phyloP scores from a whole-genome alignment of 768 basidiomycete genomes.

The Hypholoma sublateritium region DNA sequence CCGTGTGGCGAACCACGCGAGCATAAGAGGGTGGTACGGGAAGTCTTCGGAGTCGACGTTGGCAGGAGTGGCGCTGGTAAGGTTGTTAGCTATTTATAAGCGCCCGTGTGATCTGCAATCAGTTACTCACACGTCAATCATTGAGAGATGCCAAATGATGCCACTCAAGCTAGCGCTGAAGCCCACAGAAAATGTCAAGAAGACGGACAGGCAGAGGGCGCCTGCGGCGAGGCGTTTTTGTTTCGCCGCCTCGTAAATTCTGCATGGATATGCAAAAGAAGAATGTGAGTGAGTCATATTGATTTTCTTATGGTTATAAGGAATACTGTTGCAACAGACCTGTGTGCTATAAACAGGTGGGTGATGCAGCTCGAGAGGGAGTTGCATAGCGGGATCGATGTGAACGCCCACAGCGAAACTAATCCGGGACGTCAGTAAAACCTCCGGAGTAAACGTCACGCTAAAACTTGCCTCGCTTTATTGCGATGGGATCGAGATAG shows the following conservation, averaged over 20 bases:
- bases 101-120: background rate
- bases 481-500: slow-evolving; percentile 8
- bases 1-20: slow-evolving; percentile 2
- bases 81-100: background rate
- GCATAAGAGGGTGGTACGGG: background rate
- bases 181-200: slow-evolving; percentile 9
- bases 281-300: background rate
- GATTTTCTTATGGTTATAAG: too few species aligned
- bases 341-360: slow-evolving; percentile 33
- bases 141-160: slow-evolving; percentile 8
- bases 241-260: slow-evolving; percentile 11
- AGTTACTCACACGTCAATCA: slow-evolving; percentile 17
- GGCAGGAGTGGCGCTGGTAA: background rate
- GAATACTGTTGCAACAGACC: slow-evolving; percentile 15
- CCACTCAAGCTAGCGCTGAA: slow-evolving; percentile 13
- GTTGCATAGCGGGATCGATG: slow-evolving; percentile 34
- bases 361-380: slow-evolving; percentile 35
- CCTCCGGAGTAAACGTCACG: background rate
- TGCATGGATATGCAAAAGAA: slow-evolving; percentile 6
- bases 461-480: slow-evolving; percentile 5
- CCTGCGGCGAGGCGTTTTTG: slow-evolving; percentile 3
- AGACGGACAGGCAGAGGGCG: slow-evolving; percentile 6
- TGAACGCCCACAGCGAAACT: slow-evolving; percentile 34
- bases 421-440: background rate
- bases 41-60: background rate